A percentile compares a stretch with the other conserved stretches of the same genome.
phyloP scores from a whole-genome alignment of 495 filamentous ascomycete genomes.

The Aspergillus haitiensis region DNA sequence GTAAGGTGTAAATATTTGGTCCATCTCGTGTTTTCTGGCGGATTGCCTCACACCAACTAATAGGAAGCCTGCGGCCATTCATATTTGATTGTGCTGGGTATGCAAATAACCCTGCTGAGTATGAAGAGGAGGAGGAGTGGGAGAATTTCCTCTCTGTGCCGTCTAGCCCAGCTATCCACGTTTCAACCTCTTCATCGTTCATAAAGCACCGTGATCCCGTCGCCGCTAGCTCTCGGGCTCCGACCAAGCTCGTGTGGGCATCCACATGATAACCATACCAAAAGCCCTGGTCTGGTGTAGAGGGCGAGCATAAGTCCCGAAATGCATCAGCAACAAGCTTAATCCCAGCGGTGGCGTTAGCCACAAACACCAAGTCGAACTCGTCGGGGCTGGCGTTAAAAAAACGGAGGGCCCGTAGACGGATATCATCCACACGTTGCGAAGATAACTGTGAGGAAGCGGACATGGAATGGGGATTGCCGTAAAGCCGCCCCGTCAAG shows the following conservation, averaged over 20 bases:
- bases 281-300: constrained; percentile 56
- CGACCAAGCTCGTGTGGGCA: constrained; percentile 85
- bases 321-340: constrained; percentile 82
- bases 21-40: constrained; percentile 33
- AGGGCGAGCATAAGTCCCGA: constrained; percentile 41
- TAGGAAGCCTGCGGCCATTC: constrained; percentile 77
- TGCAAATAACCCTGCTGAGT: constrained; percentile 59
- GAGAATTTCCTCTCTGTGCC: constrained; percentile 26
- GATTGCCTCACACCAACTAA: constrained; percentile 63
- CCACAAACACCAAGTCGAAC: constrained; percentile 89
- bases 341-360: constrained; percentile 88
- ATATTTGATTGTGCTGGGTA: constrained; percentile 94
- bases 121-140: no score
- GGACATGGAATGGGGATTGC: constrained; percentile 90
- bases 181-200: constrained; percentile 63
- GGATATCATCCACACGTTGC: constrained; percentile 70
- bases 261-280: constrained; percentile 82
- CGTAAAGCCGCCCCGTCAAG: constrained; percentile 76
- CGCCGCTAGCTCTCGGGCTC: constrained; percentile 70
- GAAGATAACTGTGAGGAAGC: constrained; percentile 75
- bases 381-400: constrained; percentile 81
- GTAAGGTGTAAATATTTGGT: constrained; percentile 60
- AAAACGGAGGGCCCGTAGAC: constrained; percentile 69
- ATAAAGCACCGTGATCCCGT: constrained; percentile 64
- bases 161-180: constrained; percentile 56